Evolutionary conservation across 2,329 filamentous ascomycete genomes (phyloP), one percentile per base, ranked within the genome.

Genomic region (Amauroascus verrucosus): DNA sequence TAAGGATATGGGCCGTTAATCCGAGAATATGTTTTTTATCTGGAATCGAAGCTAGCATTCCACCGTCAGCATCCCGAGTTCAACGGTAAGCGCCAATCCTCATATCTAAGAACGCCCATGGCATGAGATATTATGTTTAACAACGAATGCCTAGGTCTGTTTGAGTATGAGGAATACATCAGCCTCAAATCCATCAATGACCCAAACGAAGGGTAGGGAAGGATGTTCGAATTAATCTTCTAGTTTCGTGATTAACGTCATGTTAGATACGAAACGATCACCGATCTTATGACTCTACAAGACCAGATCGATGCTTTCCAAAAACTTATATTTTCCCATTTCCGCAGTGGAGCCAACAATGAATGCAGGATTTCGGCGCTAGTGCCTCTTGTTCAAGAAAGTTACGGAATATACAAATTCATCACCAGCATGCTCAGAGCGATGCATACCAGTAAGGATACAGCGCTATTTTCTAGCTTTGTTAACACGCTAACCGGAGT

Each of bases 341-440:
- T 98, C 73, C 84, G 90, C 56, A 82, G 84, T 60, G 86, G 90
- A 24, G 84, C 86, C 46, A 95, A 95, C 72, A 98, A 97, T 64
- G 93, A 98, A 70, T 97, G 91, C 70, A 81, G 91, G 57, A 98
- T 98, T 64, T 94, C 91, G 13, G 88, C 93, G 1, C 74, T 98
- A 51, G 90, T 97, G 20, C 88, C 90, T 1, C 75, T 98, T 41
- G 93, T 98, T 2, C 88, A 95, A 67, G 93, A 98, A 75, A 97
- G 89, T 68, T 98, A 97, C 70, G 93, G 93, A 46, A 97, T 98
- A 62, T 98, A 98, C 77, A 97, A 97, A 72, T 98, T 98, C 69
- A 90, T 96, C 60, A 98, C 93, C 0, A 98, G 93, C 84, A 98
- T 98, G 93, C 73, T 98, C 57, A 82, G 93, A 53, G 93, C 93